phyloP scores from a whole-genome alignment of 805 yeast genomes.

The Wickerhamomyces hampshirensis region DNA sequence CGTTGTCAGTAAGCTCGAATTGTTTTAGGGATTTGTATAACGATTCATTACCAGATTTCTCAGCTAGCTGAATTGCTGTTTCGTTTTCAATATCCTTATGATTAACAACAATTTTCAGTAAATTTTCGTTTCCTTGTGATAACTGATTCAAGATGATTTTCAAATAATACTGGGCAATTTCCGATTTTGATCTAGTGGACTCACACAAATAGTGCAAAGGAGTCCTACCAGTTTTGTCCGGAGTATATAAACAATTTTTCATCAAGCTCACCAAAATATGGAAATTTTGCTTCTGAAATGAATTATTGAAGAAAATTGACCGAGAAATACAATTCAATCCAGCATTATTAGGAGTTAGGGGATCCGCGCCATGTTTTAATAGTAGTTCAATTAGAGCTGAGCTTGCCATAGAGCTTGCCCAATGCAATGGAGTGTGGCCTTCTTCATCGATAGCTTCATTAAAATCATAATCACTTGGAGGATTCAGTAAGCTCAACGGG shows the following conservation, averaged over 20 bases:
- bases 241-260: conserved; percentile 62
- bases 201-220: conserved; percentile 68
- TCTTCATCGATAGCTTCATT: conserved; percentile 71
- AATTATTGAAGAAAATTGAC: conserved; percentile 65
- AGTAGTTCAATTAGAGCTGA: conserved; percentile 53
- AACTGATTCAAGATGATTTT: conserved; percentile 42
- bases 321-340: conserved; percentile 73
- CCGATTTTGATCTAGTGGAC: conserved; percentile 42
- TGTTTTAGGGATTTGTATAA: conserved; percentile 37
- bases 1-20: conserved; percentile 21
- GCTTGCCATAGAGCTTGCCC: conserved; percentile 83
- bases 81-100: conserved; percentile 82
- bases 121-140: conserved; percentile 32
- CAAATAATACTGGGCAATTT: conserved; percentile 52
- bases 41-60: conserved; percentile 45
- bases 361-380: conserved; percentile 57
- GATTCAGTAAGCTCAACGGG: conserved; percentile 38
- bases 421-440: conserved; percentile 77
- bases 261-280: conserved; percentile 53
- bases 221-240: conserved; percentile 67
- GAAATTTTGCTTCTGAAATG: conserved; percentile 60
- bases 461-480: conserved; percentile 61
- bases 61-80: conserved; percentile 79
- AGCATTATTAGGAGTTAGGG: conserved; percentile 42
- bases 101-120: conserved; percentile 57